Percentiles rank a stretch among this genome's conserved stretches.
These are phyloP conservation scores for Halenospora varia DNA, from an alignment of 495 filamentous ascomycete species.

Conservation along the genomic window DNA sequence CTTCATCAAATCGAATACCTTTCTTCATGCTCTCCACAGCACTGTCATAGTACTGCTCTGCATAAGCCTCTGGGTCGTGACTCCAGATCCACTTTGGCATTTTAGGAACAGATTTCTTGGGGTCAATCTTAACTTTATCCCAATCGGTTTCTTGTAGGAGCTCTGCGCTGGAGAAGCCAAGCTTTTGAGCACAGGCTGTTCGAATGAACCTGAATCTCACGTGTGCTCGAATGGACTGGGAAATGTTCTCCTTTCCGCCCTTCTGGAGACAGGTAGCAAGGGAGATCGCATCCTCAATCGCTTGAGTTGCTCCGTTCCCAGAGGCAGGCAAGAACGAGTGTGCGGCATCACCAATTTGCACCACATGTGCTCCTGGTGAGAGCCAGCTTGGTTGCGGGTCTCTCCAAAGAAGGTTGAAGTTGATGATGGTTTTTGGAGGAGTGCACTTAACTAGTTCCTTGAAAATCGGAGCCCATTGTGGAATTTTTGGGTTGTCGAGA, in stretches of 20 bases:
- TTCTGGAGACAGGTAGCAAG: slow-evolving; percentile 58
- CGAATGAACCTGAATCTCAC: slow-evolving; percentile 49
- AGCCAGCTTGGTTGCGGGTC: slow-evolving; percentile 62
- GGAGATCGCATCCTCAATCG: slow-evolving; percentile 65
- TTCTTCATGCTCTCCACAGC: slow-evolving; percentile 36
- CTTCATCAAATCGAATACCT: slow-evolving; percentile 35
- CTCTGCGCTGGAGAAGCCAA: slow-evolving; percentile 52
- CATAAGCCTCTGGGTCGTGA: slow-evolving; percentile 55
- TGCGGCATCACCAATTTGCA: slow-evolving; percentile 62
- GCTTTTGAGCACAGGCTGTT: slow-evolving; percentile 52
- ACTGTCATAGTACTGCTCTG: slow-evolving; percentile 47
- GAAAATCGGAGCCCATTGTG: slow-evolving; percentile 50
- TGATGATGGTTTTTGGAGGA: slow-evolving; percentile 38
- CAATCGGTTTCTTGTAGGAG: slow-evolving; percentile 55
- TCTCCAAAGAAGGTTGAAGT: slow-evolving; percentile 66
- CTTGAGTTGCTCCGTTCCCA: slow-evolving; percentile 64
- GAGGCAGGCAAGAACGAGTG: slow-evolving; percentile 67
- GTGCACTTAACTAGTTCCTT: slow-evolving; percentile 36
- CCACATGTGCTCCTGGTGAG: slow-evolving; percentile 53
- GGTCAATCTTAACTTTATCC: slow-evolving; percentile 49
- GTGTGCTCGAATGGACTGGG: slow-evolving; percentile 43
- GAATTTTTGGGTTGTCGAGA: slow-evolving; percentile 42
- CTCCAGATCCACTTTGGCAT: slow-evolving; percentile 49
- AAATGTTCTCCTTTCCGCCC: slow-evolving; percentile 38
- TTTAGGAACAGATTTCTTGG: slow-evolving; percentile 43